Base-by-base conservation (phyloP, 139 green algal genomes). In the Pleodorina starrii region DNA sequence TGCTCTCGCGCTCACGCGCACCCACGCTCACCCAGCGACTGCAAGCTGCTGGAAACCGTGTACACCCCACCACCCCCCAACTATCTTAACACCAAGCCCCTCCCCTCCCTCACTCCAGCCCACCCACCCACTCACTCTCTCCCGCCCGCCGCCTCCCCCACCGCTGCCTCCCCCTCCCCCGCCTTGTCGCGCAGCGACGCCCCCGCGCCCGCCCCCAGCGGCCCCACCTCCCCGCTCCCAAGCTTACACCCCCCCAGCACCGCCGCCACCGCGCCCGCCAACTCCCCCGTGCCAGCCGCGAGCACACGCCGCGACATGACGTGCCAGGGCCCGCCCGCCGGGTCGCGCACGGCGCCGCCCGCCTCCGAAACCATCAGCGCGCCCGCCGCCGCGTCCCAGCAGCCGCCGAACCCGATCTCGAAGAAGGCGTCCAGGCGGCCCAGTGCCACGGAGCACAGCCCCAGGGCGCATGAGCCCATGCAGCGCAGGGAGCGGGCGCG, bases 361-460 rank as follows among this genome's bases (percentile, higher is more conserved):
- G 97, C 97, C 85, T 99, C 92, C 43, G 29, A 23, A 40, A 94
- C 88, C 19, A 94, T 89, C 23, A 95, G 63, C 40, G 38, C 66
- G 17, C 93, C 94, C 36, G 93, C 93, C 23, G 93, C 93, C 27
- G 94, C 93, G 82, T 98, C 96, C 96, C 96, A 98, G 57, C 95
- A 97, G n/a, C 96, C 95, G 3, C 97, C 97, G 86, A 99, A 97
- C 12, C 96, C 96, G 36, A 98, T 94, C 90, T 99, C 98, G 80
- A 97, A 99, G 78, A 98, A 99, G 5, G 90, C 95, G 87, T 99
- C 98, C 73, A 98, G 85, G 14, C 98, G 94, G 21, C 96, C 97
- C 40, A 89, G 96, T 12, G 97, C 97, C 69, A 98, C 96, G 71
- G 85, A 86, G 75, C 93, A 97, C 44, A 99, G 91, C 80, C 97